Evolutionary conservation across 2,329 filamentous ascomycete species (phyloP).

Genomic region (Magnaporthiopsis incrustans): DNA sequence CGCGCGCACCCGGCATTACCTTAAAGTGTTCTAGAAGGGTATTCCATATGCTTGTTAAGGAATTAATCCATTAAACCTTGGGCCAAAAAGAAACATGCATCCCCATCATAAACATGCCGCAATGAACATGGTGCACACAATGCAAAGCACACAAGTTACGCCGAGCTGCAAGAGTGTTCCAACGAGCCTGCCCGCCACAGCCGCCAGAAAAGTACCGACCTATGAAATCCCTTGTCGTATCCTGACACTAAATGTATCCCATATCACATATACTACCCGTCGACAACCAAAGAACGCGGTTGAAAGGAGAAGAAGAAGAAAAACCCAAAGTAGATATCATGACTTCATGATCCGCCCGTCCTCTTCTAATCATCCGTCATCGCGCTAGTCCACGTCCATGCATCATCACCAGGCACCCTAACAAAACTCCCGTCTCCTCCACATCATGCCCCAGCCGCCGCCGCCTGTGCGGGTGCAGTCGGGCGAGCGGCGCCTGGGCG

Average conservation of each 20-base stretch:
- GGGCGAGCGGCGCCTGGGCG: constrained; percentile 20
- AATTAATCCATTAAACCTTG: too few species aligned
- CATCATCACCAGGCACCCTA: too few species aligned
- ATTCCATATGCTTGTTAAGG: too few species aligned
- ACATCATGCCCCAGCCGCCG: not conserved
- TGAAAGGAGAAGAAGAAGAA: not conserved
- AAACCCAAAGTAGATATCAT: not conserved
- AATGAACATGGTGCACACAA: not conserved
- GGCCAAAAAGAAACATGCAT: too few species aligned
- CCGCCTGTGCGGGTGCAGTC: constrained; percentile 18
- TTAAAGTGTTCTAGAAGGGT: too few species aligned
- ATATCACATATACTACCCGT: too few species aligned
- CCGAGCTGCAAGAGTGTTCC: not conserved
- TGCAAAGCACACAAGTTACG: not conserved
- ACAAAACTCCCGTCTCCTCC: not conserved
- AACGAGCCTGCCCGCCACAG: not conserved
- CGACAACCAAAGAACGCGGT: not conserved
- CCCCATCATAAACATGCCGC: too few species aligned
- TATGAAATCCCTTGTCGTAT: not conserved
- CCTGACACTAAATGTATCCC: not conserved
- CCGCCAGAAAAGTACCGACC: not conserved
- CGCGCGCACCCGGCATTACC: too few species aligned
- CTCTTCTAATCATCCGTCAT: not conserved
- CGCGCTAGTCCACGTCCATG: not conserved
- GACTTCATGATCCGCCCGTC: constrained; percentile 2